A percentile compares a stretch with the other conserved stretches of the same genome.
Conservation (phyloP, 2,329 filamentous ascomycete genomes). For the Cordyceps militaris region DNA sequence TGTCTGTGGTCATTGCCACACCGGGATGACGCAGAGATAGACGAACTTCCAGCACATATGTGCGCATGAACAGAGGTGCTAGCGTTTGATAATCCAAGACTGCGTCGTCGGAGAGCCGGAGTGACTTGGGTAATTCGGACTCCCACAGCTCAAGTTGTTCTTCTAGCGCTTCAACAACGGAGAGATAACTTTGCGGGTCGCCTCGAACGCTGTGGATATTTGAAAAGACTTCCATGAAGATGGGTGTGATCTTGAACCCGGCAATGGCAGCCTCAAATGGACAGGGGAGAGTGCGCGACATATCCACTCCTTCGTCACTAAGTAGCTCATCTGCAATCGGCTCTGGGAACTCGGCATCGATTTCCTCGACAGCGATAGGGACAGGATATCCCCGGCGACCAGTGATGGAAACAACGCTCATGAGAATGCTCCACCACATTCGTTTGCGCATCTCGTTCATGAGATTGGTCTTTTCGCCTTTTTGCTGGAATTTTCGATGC, state of each 20-base stretch:
- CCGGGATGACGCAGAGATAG: constrained; percentile 57
- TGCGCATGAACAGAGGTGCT: constrained; percentile 47
- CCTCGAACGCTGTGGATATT: constrained; percentile 66
- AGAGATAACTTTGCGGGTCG: constrained; percentile 55
- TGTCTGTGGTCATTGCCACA: constrained; percentile 48
- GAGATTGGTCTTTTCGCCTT: constrained; percentile 43
- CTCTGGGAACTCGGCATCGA: constrained; percentile 71
- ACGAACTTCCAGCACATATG: constrained; percentile 49
- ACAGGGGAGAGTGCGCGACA: constrained; percentile 50
- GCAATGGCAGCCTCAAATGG: constrained; percentile 60
- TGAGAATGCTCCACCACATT: constrained; percentile 66
- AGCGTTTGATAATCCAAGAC: constrained; percentile 38
- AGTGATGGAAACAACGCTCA: constrained; percentile 59
- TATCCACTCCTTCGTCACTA: constrained; percentile 55
- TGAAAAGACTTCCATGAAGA: constrained; percentile 67
- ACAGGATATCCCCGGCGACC: constrained; percentile 74
- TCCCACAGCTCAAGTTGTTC: constrained; percentile 56
- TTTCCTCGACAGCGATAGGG: constrained; percentile 64
- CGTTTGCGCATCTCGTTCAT: constrained; percentile 71
- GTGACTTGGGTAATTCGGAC: constrained; percentile 53
- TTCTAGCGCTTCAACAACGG: constrained; percentile 59
- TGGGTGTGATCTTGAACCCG: constrained; percentile 56
- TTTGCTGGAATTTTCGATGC: constrained; percentile 58
- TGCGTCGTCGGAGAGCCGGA: constrained; percentile 41
- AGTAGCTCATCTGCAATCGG: constrained; percentile 64